These are phyloP conservation scores for Fistulinella cinereoalba DNA, from an alignment of 1,284 basidiomycete genomes.

Conservation along the genomic window DNA sequence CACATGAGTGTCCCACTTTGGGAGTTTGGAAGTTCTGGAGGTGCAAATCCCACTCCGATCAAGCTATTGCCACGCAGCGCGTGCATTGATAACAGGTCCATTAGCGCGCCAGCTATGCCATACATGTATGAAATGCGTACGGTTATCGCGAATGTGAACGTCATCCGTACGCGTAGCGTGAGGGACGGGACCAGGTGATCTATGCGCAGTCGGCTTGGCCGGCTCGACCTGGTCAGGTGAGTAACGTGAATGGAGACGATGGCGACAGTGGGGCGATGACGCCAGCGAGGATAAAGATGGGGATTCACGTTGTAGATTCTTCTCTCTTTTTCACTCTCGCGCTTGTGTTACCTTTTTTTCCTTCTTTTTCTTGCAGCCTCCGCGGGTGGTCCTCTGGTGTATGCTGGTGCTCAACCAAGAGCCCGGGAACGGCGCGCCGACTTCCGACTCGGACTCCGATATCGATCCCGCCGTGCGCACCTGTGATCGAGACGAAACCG, in stretches of 20 bases:
- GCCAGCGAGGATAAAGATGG: conserved; percentile 10
- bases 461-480: neutral
- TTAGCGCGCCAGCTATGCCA: neutral
- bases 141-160: neutral
- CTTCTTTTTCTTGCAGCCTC: neutral
- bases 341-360: neutral
- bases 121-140: neutral
- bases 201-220: neutral
- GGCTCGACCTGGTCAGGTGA: conserved; percentile 15
- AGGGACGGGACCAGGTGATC: conserved; percentile 16
- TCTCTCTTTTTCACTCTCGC: neutral
- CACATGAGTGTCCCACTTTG: conserved; percentile 14
- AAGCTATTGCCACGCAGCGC: neutral
- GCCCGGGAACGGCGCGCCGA: neutral
- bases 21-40: neutral
- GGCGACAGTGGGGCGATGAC: conserved; percentile 13
- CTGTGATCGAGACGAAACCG: neutral
- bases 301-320: neutral
- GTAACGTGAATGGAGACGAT: conserved; percentile 9
- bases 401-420: no score
- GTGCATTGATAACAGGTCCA: neutral
- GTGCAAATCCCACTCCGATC: neutral
- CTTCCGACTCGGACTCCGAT: neutral
- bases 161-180: neutral
- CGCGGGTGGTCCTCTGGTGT: no score